Base-by-base conservation (phyloP, 371 early-diverging fungal genomes). In the Sporodiniella umbellata region DNA sequence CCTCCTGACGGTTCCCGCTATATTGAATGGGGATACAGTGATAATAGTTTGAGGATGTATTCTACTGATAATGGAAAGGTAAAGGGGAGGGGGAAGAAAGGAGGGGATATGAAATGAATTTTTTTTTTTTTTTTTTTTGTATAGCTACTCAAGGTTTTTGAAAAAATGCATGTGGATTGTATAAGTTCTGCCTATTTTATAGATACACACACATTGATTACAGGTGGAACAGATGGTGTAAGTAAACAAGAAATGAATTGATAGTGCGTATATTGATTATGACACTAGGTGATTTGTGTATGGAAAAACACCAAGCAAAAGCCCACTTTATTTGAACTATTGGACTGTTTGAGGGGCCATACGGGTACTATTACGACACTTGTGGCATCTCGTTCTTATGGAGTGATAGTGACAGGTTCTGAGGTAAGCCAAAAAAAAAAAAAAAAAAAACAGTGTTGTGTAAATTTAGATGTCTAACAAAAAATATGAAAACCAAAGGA, bases 21-120 rank as follows among this genome's bases (percentile, higher is more conserved):
- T 58, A 62, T 86, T 7, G 89, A 90, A 54, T 89, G 88, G 88
- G 88, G 84, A 17, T 86, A 69, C 48, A 65, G 80, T 0, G 91
- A 90, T 51, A 75, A 81, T 25, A 84, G 85, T 48, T 51, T 89
- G 6, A 72, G 89, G 23, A 43, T 90, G 10, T 78, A 68, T 51
- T 62, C 79, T 39, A 75, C 79, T 0, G 86, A 88, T 8, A 74
- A 74, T 6, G 78, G 72, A 47, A 87, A 86, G 66, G 79, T 82
- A n/a, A n/a, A n/a, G n/a, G n/a, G n/a, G n/a, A n/a, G n/a, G n/a
- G n/a, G n/a, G n/a, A n/a, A n/a, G n/a, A n/a, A n/a, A n/a, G n/a
- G n/a, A n/a, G n/a, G n/a, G n/a, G n/a, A n/a, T n/a, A n/a, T n/a
- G n/a, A n/a, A n/a, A n/a, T n/a, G n/a, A n/a, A n/a, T n/a, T n/a